Base-by-base conservation (phyloP, 139 green algal species). In the Coccomyxa sp. region DNA sequence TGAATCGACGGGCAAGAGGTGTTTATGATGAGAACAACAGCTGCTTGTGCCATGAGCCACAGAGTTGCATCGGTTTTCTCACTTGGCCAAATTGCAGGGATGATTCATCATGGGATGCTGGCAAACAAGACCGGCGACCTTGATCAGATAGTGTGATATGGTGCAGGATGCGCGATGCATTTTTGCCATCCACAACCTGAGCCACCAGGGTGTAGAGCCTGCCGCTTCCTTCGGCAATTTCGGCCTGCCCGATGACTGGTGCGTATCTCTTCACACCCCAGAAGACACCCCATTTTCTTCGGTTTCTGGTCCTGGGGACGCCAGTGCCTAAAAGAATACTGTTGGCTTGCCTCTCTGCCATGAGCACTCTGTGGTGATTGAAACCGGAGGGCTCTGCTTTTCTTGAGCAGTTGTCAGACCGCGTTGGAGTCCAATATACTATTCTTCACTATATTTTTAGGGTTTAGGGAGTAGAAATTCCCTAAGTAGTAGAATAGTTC, bases 161-260 rank as follows among this genome's bases (percentile, higher is more conserved):
- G 63, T 11, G 51, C 60, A 83, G 59, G 74, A 89, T 31, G 82
- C 86, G 14, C 84, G 87, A 58, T 79, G 79, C 77, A 63, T 91
- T 17, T 60, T 92, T 67, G 89, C 89, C 71, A 91, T 96, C 81
- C 93, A 96, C 91, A 96, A 96, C 87, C 87, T 96, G 77, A 86
- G 88, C 14, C 92, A 96, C 86, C 93, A 95, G 76, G 90, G 93
- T 0, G 84, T 88, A 12, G 84, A 87, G 74, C 84, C 84, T 18
- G 82, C 84, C 23, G 45, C 71, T 63, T 79, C 81, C 25, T 90
- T 84, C 58, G 60, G 59, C n/a, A 74, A 77, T 27, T 77, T 90
- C 9, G 87, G 87, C 0, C 31, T 90, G 45, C 84, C 87, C 15
- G 71, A 76, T 23, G 84, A 90, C 79, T 88, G 84, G 86, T 90